Conservation (phyloP, 1,139 yeast genomes). For the Debaryomyces udenii region DNA sequence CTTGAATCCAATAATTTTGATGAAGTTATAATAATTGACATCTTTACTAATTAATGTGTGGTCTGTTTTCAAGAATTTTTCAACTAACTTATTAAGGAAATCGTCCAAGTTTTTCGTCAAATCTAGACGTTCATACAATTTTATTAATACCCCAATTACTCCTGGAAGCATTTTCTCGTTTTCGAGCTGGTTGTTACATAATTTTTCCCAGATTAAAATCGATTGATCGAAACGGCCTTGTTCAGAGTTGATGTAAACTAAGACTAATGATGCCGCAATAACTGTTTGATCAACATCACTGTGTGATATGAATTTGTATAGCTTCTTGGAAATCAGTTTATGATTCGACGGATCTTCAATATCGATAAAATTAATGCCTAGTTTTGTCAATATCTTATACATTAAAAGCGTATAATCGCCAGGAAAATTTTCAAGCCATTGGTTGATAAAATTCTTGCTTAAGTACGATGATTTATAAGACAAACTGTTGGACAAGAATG, state of each 20-base stretch:
- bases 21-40: slow-evolving; percentile 35
- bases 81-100: slow-evolving; percentile 28
- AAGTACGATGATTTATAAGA: slow-evolving; percentile 30
- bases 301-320: slow-evolving; percentile 28
- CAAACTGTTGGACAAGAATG: slow-evolving; percentile 42
- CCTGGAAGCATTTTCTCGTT: slow-evolving; percentile 38
- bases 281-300: slow-evolving; percentile 19
- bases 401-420: slow-evolving; percentile 39
- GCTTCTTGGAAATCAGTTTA: slow-evolving; percentile 25
- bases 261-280: slow-evolving; percentile 40
- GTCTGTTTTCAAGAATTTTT: slow-evolving; percentile 22
- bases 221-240: slow-evolving; percentile 49
- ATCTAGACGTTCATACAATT: slow-evolving; percentile 47
- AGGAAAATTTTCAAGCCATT: slow-evolving; percentile 27
- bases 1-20: slow-evolving; percentile 53
- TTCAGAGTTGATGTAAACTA: slow-evolving; percentile 49
- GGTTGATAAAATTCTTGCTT: slow-evolving; percentile 19
- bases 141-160: slow-evolving; percentile 47
- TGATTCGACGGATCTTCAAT: slow-evolving; percentile 21
- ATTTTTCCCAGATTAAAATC: slow-evolving; percentile 41
- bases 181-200: slow-evolving; percentile 24
- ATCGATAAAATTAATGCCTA: slow-evolving; percentile 33
- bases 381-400: slow-evolving; percentile 33
- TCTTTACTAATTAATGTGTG: slow-evolving; percentile 25
- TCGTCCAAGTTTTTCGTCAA: slow-evolving; percentile 25